These are phyloP conservation scores for Eudorina sp. DNA, from an alignment of 139 green algal genomes.

Conservation along the genomic window DNA sequence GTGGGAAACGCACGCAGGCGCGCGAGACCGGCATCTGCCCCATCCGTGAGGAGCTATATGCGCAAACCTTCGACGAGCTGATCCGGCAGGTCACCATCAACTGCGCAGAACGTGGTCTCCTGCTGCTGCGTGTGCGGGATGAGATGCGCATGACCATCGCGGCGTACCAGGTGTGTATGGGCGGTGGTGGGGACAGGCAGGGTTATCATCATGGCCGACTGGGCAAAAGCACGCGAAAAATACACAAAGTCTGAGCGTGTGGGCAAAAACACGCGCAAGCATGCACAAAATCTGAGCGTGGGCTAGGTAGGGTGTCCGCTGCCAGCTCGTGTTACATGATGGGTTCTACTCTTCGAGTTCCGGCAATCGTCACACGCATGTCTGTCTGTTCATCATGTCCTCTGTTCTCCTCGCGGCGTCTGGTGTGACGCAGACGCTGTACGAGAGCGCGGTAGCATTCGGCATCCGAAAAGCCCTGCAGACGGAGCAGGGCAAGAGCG, in stretches of 20 bases:
- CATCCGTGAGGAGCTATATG: constrained; percentile 92
- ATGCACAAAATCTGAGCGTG: too few relatives aligned
- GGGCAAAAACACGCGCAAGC: background rate
- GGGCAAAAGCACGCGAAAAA: background rate
- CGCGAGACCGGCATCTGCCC: constrained; percentile 92
- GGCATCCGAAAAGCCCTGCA: constrained; percentile 90
- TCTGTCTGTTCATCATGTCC: background rate
- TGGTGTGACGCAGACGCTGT: constrained; percentile 79
- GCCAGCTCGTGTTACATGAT: too few relatives aligned
- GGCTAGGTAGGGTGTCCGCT: too few relatives aligned
- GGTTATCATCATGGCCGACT: background rate
- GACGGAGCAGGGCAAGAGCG: constrained; percentile 87
- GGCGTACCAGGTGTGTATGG: constrained; percentile 79
- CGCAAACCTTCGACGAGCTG: constrained; percentile 88
- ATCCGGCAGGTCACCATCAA: constrained; percentile 90
- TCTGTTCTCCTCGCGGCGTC: too few relatives aligned
- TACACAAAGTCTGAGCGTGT: background rate
- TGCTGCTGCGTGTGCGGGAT: constrained; percentile 87
- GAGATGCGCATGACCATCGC: constrained; percentile 90
- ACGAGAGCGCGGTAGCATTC: constrained; percentile 89
- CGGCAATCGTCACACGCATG: background rate
- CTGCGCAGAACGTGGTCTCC: constrained; percentile 87
- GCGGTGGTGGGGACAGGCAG: background rate
- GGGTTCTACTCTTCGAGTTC: too few relatives aligned
- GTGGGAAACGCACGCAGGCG: constrained; percentile 71